Evolutionary conservation across 129 eudicot genomes (phyloP), one percentile per base, ranked within the genome.

Genomic region (Flaveria robusta): DNA sequence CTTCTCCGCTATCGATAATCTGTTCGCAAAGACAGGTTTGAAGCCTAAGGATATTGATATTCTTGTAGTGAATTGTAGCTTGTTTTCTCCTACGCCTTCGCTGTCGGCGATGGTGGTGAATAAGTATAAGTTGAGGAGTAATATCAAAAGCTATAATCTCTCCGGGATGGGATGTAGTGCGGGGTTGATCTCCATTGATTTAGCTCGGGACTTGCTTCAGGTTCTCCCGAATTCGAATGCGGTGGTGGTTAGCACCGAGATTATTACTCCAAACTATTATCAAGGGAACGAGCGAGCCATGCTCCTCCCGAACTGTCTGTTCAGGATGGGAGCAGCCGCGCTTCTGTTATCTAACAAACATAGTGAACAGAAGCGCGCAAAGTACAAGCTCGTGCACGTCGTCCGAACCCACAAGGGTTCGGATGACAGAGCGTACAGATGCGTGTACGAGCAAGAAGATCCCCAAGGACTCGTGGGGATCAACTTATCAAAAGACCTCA

Each of bases 111-210:
- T 90, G 93, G 86, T 90, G 55, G 81, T 90, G 22, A 90, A 90
- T 34, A 86, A 86, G 71, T 90, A 87, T 72, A 90, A 90, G 73
- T 12, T 90, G 9, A 77, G 93, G 29, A 84, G 96, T 60, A 88
- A 90, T 47, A 77, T 90, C 5, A 87, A 80, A 71, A 86, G 91
- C 50, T 88, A 68, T 18, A 90, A 90, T 49, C 66, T 90, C 12
- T 82, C 87, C 4, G 96, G 96, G 2, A 90, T 90, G 91, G 96
- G 96, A 0, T 88, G 96, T 47, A 87, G 92, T 43, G 85, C 87
- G 0, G 90, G 96, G 0, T 19, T 88, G 9, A 90, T 90, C 19
- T 78, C 93, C 0, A 73, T 88, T 12, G 93, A 88, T 73, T 46
- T 90, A 15, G 96, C 93, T 1, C 41, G 89, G 3, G 91, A 90